Evolutionary conservation across 371 early-diverging fungal genomes (phyloP).

Genomic region (Mortierella sp.): DNA sequence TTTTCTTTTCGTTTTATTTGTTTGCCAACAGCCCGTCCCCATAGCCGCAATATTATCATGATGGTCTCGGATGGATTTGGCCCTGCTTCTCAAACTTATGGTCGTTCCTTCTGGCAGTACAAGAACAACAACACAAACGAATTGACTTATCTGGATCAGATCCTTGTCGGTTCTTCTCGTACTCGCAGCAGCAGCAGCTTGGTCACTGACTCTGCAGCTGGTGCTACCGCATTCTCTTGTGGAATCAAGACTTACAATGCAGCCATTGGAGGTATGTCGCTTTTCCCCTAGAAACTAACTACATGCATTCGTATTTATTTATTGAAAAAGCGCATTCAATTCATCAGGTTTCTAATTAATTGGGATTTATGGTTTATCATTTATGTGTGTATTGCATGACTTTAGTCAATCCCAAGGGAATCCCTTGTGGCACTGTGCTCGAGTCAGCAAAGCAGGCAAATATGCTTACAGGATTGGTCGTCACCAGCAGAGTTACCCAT

Average conservation of each 20-base stretch:
- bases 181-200: constrained; percentile 86
- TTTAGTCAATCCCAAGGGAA: constrained; percentile 67
- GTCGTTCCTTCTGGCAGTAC: constrained; percentile 81
- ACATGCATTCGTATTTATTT: no score
- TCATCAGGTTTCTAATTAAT: neutral
- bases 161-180: constrained; percentile 90
- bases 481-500: constrained; percentile 93
- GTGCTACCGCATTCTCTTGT: constrained; percentile 95
- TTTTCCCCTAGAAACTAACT: no score
- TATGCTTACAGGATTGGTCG: constrained; percentile 94
- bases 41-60: constrained; percentile 85
- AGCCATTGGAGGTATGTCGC: constrained; percentile 80
- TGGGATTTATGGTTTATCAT: neutral
- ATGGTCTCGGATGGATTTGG: constrained; percentile 96
- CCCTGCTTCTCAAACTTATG: constrained; percentile 93
- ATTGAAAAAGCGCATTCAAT: neutral
- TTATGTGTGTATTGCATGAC: neutral
- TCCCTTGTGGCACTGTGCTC: constrained; percentile 92
- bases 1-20: neutral
- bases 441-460: constrained; percentile 91
- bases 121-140: constrained; percentile 60
- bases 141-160: constrained; percentile 82
- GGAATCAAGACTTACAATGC: constrained; percentile 89
- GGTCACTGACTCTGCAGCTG: constrained; percentile 97
- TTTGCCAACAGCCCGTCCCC: constrained; percentile 11